Evolutionary conservation across 2,329 filamentous ascomycete species (phyloP).

Genomic region (Coniella vitis): DNA sequence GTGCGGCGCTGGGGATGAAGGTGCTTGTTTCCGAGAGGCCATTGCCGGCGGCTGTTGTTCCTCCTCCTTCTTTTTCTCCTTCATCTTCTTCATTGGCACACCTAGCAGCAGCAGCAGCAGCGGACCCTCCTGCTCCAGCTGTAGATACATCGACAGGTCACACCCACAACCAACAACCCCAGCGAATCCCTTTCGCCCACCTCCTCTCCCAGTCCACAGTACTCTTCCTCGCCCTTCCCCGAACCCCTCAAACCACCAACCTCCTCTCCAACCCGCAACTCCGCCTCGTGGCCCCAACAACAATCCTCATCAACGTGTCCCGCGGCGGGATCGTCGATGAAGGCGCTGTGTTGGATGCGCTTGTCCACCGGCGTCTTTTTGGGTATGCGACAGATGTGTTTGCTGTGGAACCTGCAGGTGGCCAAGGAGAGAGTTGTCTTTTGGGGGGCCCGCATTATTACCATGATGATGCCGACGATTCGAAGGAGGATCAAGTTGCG

Average conservation of each 20-base stretch:
- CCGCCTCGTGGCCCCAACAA: constrained; percentile 17
- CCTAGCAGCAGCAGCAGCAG: too few relatives aligned
- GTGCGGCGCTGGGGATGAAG: constrained; percentile 20
- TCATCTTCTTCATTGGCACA: constrained; percentile 4
- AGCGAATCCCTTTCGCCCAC: constrained; percentile 18
- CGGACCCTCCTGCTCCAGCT: too few relatives aligned
- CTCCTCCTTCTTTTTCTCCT: too few relatives aligned
- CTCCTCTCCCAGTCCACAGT: constrained; percentile 18
- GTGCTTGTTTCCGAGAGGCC: constrained; percentile 20
- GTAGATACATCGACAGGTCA: too few relatives aligned
- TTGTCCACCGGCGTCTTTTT: constrained; percentile 18
- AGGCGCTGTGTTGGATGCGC: constrained; percentile 17
- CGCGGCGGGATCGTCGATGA: constrained; percentile 19
- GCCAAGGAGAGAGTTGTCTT: constrained; percentile 18
- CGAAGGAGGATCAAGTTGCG: too few relatives aligned
- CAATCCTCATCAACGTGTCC: constrained; percentile 21
- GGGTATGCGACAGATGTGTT: constrained; percentile 22
- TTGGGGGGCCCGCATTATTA: constrained; percentile 8
- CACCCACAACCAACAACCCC: not conserved
- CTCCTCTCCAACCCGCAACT: constrained; percentile 20
- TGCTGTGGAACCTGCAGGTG: constrained; percentile 20
- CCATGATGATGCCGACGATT: not conserved
- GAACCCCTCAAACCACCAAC: constrained; percentile 11
- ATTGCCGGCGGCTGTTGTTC: not conserved
- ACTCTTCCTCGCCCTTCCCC: constrained; percentile 19